Percentiles rank a stretch among this genome's conserved stretches.
phyloP scores from a whole-genome alignment of 2,329 filamentous ascomycete species.

The Hymenoscyphus occultus region DNA sequence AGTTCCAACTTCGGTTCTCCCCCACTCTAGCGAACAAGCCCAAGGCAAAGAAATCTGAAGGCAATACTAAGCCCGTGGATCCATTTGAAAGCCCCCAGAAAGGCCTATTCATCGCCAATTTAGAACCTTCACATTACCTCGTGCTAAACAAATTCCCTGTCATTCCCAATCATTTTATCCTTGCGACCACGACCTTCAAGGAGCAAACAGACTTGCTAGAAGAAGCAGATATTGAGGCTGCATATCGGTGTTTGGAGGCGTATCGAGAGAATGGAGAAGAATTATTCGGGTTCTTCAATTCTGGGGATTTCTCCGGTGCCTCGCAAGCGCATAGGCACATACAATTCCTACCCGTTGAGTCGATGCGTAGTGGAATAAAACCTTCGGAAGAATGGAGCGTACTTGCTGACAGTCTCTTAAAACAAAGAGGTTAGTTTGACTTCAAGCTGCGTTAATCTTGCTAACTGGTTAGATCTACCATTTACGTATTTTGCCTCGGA shows the following conservation, averaged over 20 bases:
- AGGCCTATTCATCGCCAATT: constrained; percentile 51
- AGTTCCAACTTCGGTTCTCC: constrained; percentile 74
- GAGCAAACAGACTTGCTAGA: constrained; percentile 64
- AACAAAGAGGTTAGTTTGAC: constrained; percentile 18
- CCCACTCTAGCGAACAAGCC: constrained; percentile 68
- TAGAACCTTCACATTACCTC: constrained; percentile 57
- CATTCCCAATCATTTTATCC: constrained; percentile 68
- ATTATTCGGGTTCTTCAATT: constrained; percentile 49
- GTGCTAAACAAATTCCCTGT: constrained; percentile 75
- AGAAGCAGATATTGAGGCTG: constrained; percentile 55
- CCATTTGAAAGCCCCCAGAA: constrained; percentile 61
- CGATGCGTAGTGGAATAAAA: constrained; percentile 53
- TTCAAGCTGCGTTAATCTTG: not conserved
- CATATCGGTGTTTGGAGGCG: constrained; percentile 59
- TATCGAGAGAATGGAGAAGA: constrained; percentile 42
- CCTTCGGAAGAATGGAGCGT: constrained; percentile 45
- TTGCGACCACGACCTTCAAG: constrained; percentile 62
- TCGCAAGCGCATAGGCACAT: constrained; percentile 71
- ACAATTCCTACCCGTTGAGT: constrained; percentile 64
- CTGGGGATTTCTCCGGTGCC: constrained; percentile 64
- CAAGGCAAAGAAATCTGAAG: constrained; percentile 39
- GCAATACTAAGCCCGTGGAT: constrained; percentile 46
- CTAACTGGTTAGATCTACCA: constrained; percentile 27
- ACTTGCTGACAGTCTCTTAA: constrained; percentile 43
- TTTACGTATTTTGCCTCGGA: constrained; percentile 33